A percentile compares a stretch with the other conserved stretches of the same genome.
These are phyloP conservation scores for Alternaria ethzedia DNA, from an alignment of 2,329 filamentous ascomycete genomes.

Conservation along the genomic window DNA sequence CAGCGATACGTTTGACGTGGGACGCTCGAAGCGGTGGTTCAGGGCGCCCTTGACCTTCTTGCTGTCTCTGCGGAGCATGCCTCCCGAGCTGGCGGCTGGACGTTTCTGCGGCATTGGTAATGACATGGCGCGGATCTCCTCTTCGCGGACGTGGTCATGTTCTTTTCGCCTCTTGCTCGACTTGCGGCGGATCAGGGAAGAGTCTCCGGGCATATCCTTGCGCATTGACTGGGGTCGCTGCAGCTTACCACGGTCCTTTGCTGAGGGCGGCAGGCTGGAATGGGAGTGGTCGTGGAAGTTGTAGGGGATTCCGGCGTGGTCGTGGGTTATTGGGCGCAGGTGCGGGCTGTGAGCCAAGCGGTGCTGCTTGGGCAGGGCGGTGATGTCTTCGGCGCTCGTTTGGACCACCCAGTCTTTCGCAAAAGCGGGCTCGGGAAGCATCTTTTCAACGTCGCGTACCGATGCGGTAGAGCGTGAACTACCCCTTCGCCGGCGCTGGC, in stretches of 20 bases:
- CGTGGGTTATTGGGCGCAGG: constrained; percentile 53
- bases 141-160: constrained; percentile 79
- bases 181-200: constrained; percentile 67
- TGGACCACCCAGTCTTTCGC: constrained; percentile 19
- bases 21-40: constrained; percentile 65
- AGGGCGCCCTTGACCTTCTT: constrained; percentile 67
- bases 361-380: constrained; percentile 52
- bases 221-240: constrained; percentile 57
- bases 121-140: constrained; percentile 86
- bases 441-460: constrained; percentile 40
- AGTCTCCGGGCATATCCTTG: constrained; percentile 66
- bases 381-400: constrained; percentile 54
- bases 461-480: constrained; percentile 42
- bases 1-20: constrained; percentile 75
- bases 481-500: constrained; percentile 36
- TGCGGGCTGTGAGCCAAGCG: constrained; percentile 56
- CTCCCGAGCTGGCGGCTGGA: constrained; percentile 65
- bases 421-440: constrained; percentile 20
- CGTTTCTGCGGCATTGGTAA: constrained; percentile 69
- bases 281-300: constrained; percentile 51
- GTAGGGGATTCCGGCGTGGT: constrained; percentile 52
- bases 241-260: constrained; percentile 53
- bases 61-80: constrained; percentile 68
- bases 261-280: constrained; percentile 41
- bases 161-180: constrained; percentile 70